Evolutionary conservation across 768 basidiomycete genomes (phyloP), one percentile per base, ranked within the genome.

Genomic region (Pisolithus albus): DNA sequence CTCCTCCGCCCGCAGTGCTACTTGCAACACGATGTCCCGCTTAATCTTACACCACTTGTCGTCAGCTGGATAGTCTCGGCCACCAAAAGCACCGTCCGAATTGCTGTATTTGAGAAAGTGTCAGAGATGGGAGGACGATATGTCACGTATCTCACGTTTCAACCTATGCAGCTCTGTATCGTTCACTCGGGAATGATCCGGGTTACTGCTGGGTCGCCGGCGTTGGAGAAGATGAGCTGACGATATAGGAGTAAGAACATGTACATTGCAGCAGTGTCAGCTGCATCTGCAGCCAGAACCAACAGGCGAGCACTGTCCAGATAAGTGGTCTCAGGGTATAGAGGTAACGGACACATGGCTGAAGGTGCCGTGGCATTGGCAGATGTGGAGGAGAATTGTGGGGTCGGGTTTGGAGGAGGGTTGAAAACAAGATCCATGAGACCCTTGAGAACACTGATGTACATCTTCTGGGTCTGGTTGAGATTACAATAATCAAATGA

Each of bases 231-330:
- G 38, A 81, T 68, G 57, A 92, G 78, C 62, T 91, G 86, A 39
- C 88, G 82, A 64, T 83, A 91, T 19, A 92, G 80, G 60, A 92
- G n/a, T n/a, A n/a, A n/a, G n/a, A n/a, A n/a, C n/a, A n/a, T n/a
- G n/a, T n/a, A n/a, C n/a, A n/a, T n/a, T n/a, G n/a, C n/a, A n/a
- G n/a, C n/a, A n/a, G n/a, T n/a, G n/a, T n/a, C n/a, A n/a, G n/a
- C n/a, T n/a, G n/a, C n/a, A n/a, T n/a, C n/a, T n/a, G n/a, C n/a
- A n/a, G n/a, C n/a, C n/a, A n/a, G n/a, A n/a, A n/a, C n/a, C n/a
- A n/a, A n/a, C n/a, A n/a, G n/a, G n/a, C n/a, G n/a, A n/a, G n/a
- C n/a, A n/a, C n/a, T n/a, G n/a, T n/a, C n/a, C n/a, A n/a, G n/a
- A n/a, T n/a, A n/a, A n/a, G n/a, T n/a, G n/a, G n/a, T n/a, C n/a